These are phyloP conservation scores for Polytrichum commune DNA, from an alignment of 225 moss, liverwort and hornwort species.

Conservation along the genomic window DNA sequence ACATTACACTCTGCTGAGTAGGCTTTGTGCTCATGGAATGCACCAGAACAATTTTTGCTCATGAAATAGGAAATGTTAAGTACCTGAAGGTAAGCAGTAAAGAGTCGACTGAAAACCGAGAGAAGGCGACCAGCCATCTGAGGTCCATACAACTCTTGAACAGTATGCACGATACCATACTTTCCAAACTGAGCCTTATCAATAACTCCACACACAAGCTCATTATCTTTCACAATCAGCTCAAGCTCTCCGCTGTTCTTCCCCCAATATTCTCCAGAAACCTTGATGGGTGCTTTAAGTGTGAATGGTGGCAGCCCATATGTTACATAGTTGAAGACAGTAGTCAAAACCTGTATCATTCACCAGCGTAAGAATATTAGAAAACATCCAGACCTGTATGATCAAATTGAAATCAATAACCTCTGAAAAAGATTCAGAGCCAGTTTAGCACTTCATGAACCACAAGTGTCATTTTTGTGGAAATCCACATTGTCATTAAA, in stretches of 20 bases:
- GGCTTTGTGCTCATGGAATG: too few species aligned
- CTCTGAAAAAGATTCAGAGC: too few species aligned
- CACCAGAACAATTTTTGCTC: too few species aligned
- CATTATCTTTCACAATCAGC: conserved; percentile 78
- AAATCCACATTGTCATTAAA: too few species aligned
- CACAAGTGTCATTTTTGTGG: too few species aligned
- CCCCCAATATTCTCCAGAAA: conserved; percentile 97
- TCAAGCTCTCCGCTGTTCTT: conserved; percentile 81
- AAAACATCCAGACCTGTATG: too few species aligned
- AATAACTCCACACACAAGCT: conserved; percentile 89
- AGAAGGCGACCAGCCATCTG: conserved; percentile 76
- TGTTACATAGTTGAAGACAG: conserved; percentile 84
- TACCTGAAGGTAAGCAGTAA: conserved; percentile 93
- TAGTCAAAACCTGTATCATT: conserved; percentile 78
- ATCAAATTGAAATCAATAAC: too few species aligned
- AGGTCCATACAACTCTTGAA: conserved; percentile 94
- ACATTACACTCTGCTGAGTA: too few species aligned
- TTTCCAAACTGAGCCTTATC: conserved; percentile 99
- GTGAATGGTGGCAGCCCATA: conserved; percentile 68
- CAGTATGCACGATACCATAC: conserved; percentile 88
- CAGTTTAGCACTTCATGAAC: too few species aligned
- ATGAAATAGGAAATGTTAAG: too few species aligned
- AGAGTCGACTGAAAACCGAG: conserved; percentile 95
- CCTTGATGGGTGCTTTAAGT: conserved; percentile 83
- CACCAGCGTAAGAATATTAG: neutral